Evolutionary conservation across 768 basidiomycete species (phyloP), one percentile per base, ranked within the genome.

Genomic region (Boletus vermiculosoides): DNA sequence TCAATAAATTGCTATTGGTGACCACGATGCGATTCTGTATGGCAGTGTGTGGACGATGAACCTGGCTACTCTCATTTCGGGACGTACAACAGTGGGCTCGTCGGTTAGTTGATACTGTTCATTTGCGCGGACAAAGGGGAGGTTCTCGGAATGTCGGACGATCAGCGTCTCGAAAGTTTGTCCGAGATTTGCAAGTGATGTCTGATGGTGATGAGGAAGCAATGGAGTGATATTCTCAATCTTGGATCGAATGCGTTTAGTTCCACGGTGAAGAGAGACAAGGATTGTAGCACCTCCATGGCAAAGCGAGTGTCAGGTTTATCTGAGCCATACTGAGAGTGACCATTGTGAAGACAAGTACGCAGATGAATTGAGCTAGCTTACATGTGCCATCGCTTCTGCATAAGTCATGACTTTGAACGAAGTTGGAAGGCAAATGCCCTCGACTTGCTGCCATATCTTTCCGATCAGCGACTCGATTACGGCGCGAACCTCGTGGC

Each of bases 271-370:
- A 53, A 39, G 50, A 50, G 56, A 25, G 51, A 45, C 51, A 28
- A 34, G 22, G 40, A 18, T 13, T 36, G 50, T n/a, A 73, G 73
- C 66, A 94, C 94, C 86, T 95, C 86, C 61, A 95, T 80, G 54
- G 83, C 83, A 74, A 93, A 94, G 54, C 94, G 83, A 52, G 87
- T 87, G 73, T 98, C 95, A 45, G 95, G 95, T 76, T 97, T 97
- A 74, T 97, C 94, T 55, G 91, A 91, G 15, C 94, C 94, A 78
- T 87, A 97, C 89, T 94, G 59, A 22, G 54, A 47, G n/a, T 16
- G 33, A 59, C 65, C 55, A 68, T 55, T 55, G 61, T 61, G 58
- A 57, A 33, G 57, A 54, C 18, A 61, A 45, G 60, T 18, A 30
- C 41, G 48, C 23, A 25, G 58, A 59, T 22, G 63, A 55, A 55